phyloP scores from a whole-genome alignment of 2,329 filamentous ascomycete species.

The Hypoxylon sp. region DNA sequence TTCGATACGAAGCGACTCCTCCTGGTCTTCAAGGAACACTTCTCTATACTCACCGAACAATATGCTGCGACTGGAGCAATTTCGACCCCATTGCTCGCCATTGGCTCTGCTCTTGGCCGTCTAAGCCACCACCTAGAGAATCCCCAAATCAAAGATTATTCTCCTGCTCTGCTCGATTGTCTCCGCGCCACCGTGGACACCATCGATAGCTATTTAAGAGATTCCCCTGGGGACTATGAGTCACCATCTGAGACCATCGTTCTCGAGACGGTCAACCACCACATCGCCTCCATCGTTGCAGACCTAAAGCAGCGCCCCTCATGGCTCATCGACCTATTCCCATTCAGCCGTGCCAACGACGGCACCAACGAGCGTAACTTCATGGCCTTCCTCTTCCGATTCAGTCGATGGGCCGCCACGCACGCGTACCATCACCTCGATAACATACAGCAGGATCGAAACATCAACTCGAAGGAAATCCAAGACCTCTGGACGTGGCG shows the following conservation, averaged over 20 bases:
- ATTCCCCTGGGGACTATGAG: constrained; percentile 1
- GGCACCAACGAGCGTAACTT: constrained; percentile 19
- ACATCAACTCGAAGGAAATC: not conserved
- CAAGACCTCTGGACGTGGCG: not conserved
- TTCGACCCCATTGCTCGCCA: constrained; percentile 41
- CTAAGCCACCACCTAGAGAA: constrained; percentile 5
- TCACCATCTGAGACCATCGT: constrained; percentile 23
- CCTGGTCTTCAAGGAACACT: constrained; percentile 53
- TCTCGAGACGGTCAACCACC: constrained; percentile 24
- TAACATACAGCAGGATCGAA: not conserved
- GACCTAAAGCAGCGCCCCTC: constrained; percentile 27
- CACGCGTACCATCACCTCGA: not conserved
- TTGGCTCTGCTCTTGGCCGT: constrained; percentile 7
- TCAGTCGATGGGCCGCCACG: constrained; percentile 12
- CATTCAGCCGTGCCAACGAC: constrained; percentile 17
- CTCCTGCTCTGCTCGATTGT: constrained; percentile 14
- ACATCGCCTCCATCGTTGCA: constrained; percentile 21
- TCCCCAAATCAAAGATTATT: constrained; percentile 14
- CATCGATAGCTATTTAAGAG: constrained; percentile 6
- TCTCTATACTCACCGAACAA: constrained; percentile 57
- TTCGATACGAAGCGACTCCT: constrained; percentile 55
- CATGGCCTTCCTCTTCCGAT: constrained; percentile 24
- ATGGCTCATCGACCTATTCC: constrained; percentile 19
- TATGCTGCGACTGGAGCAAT: constrained; percentile 52
- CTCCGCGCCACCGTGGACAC: constrained; percentile 16